Evolutionary conservation across 176 grass and related monocot species (phyloP).

Genomic region (Typha latifolia): DNA sequence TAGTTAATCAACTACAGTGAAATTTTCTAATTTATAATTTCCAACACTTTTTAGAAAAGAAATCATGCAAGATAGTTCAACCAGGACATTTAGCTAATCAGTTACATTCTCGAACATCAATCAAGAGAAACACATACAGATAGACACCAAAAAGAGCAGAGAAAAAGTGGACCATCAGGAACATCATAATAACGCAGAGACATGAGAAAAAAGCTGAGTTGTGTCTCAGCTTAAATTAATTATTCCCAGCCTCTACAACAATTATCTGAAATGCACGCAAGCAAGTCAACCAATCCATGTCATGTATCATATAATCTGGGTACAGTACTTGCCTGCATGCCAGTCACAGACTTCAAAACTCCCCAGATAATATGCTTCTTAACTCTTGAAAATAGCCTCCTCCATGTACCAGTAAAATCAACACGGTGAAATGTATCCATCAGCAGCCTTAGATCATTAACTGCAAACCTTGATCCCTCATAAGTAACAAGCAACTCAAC

Average conservation of each 20-base stretch:
- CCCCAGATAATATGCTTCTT: slow-evolving; percentile 99
- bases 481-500: slow-evolving; percentile 96
- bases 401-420: slow-evolving; percentile 97
- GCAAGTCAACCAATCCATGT: too few species aligned
- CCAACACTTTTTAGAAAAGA: too few species aligned
- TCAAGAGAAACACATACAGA: too few species aligned
- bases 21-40: background rate
- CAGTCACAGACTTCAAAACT: slow-evolving; percentile 92
- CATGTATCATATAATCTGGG: background rate
- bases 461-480: slow-evolving; percentile 91
- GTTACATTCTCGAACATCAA: too few species aligned
- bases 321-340: slow-evolving; percentile 76
- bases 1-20: background rate
- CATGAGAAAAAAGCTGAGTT: background rate
- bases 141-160: too few species aligned
- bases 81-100: too few species aligned
- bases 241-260: background rate
- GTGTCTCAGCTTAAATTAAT: background rate
- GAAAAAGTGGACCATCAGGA: too few species aligned
- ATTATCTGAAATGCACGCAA: slow-evolving; percentile 2
- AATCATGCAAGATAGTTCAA: too few species aligned
- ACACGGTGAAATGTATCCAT: slow-evolving; percentile 94
- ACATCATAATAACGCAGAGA: too few species aligned
- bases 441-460: slow-evolving; percentile 89
- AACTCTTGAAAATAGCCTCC: slow-evolving; percentile 84